These are phyloP conservation scores for Collybia sp. DNA, from an alignment of 768 basidiomycete genomes.

Conservation along the genomic window DNA sequence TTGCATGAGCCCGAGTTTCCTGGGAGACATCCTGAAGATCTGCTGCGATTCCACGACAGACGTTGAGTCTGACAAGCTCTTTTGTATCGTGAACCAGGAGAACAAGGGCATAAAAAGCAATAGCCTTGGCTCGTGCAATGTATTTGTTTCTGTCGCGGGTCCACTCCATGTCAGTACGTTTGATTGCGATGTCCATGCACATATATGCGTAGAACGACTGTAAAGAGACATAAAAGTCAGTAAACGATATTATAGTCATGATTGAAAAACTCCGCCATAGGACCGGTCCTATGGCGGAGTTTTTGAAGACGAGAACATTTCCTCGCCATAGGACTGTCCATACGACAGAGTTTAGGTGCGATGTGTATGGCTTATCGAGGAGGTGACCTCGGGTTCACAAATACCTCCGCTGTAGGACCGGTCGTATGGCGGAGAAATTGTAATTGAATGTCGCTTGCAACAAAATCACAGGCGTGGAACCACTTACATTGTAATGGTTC, in stretches of 20 bases:
- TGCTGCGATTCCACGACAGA: background rate
- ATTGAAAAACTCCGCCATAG: too few relatives aligned
- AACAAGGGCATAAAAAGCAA: background rate
- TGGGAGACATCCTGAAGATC: background rate
- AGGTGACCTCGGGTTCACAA: too few relatives aligned
- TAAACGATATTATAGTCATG: too few relatives aligned
- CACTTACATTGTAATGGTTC: constrained; percentile 1
- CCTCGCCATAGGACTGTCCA: too few relatives aligned
- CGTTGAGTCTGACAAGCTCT: background rate
- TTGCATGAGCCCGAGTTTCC: background rate
- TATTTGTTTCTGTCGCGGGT: background rate
- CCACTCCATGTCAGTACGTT: background rate
- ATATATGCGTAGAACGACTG: constrained; percentile 1
- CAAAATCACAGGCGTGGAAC: too few relatives aligned
- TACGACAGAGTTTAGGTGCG: too few relatives aligned
- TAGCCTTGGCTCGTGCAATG: background rate
- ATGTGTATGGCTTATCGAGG: background rate
- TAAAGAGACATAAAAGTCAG: too few relatives aligned
- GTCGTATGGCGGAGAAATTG: too few relatives aligned
- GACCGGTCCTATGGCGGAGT: too few relatives aligned
- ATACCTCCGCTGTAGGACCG: too few relatives aligned
- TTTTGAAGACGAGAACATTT: too few relatives aligned
- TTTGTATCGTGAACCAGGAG: constrained; percentile 1
- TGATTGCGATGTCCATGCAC: background rate
- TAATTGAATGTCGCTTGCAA: too few relatives aligned